Percentiles rank a stretch among this genome's conserved stretches.
These are phyloP conservation scores for Colletotrichum lentis DNA, from an alignment of 2,329 filamentous ascomycete genomes.

Conservation along the genomic window DNA sequence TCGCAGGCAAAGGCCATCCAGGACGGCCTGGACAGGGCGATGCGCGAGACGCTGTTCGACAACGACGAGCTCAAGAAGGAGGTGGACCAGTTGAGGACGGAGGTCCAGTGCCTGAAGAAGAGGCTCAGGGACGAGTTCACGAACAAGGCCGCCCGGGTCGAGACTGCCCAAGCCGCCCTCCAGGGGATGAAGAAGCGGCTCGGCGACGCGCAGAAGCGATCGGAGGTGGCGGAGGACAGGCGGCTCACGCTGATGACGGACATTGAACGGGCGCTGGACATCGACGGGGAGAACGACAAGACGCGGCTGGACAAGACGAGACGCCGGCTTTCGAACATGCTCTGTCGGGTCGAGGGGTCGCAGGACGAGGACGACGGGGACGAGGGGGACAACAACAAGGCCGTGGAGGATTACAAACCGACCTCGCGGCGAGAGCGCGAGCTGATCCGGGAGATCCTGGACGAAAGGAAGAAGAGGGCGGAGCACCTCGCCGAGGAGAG, in stretches of 20 bases:
- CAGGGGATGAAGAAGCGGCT: neutral
- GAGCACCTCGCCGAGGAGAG: neutral
- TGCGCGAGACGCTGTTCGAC: slow-evolving; percentile 3
- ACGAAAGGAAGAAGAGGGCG: neutral
- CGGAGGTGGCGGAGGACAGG: neutral
- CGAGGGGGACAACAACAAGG: neutral
- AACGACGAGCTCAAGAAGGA: slow-evolving; percentile 3
- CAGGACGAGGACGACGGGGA: neutral
- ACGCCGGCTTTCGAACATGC: neutral
- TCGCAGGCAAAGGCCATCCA: neutral
- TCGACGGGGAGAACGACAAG: neutral
- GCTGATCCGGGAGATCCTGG: neutral
- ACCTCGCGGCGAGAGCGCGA: neutral
- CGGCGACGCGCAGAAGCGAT: neutral
- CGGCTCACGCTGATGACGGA: neutral
- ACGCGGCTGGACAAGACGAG: neutral
- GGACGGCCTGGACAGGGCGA: slow-evolving; percentile 1
- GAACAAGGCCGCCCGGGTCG: neutral
- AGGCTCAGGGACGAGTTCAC: neutral
- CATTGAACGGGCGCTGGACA: neutral
- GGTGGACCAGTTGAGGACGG: neutral
- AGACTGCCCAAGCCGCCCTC: neutral
- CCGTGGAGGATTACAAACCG: neutral
- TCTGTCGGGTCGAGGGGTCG: neutral
- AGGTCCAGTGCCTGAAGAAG: neutral